A percentile compares a stretch with the other conserved stretches of the same genome.
Conservation (phyloP, 495 filamentous ascomycete species). For the Parachaetomium inaequale region DNA sequence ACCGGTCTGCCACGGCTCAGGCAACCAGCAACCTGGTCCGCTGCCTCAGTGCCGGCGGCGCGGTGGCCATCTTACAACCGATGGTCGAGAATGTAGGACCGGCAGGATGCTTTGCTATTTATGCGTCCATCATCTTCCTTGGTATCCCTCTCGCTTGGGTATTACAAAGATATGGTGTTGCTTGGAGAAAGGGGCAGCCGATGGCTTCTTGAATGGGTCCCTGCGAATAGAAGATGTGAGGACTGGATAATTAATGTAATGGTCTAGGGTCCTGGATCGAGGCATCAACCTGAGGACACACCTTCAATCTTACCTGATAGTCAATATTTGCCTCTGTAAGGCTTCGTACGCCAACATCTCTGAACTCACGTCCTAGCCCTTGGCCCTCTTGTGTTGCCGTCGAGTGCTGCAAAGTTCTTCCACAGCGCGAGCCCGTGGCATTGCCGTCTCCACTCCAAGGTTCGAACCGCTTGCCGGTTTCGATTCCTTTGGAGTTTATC, state of each 20-base stretch:
- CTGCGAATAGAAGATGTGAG: background rate
- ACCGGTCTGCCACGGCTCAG: slow-evolving; percentile 11
- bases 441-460: too few species aligned
- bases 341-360: too few species aligned
- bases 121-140: slow-evolving; percentile 6
- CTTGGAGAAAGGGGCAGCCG: slow-evolving; percentile 8
- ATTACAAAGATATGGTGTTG: slow-evolving; percentile 8
- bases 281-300: background rate
- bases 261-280: too few species aligned
- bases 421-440: too few species aligned
- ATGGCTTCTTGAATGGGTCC: background rate
- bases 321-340: too few species aligned
- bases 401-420: too few species aligned
- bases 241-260: background rate
- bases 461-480: too few species aligned
- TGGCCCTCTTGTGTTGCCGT: too few species aligned
- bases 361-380: too few species aligned
- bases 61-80: slow-evolving; percentile 9
- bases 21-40: slow-evolving; percentile 16
- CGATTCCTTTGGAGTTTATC: too few species aligned
- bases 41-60: slow-evolving; percentile 12
- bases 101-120: slow-evolving; percentile 11
- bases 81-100: slow-evolving; percentile 12
- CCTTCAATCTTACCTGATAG: too few species aligned
- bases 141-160: slow-evolving; percentile 5